Conservation (phyloP, 2,329 filamentous ascomycete genomes). For the Setomelanomma holmii region DNA sequence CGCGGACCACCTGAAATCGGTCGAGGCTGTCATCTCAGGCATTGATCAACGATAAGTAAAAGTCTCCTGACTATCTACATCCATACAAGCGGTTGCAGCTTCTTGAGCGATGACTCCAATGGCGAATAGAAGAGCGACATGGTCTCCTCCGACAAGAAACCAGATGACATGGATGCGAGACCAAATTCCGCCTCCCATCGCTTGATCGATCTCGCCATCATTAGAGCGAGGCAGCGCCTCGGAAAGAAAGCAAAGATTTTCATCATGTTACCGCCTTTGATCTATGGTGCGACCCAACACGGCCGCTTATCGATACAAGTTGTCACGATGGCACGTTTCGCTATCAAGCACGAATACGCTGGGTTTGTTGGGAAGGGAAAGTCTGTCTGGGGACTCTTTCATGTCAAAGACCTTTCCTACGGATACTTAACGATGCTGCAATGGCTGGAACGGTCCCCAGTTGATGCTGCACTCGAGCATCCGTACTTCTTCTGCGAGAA, state of each 20-base stretch:
- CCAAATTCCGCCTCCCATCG: slow-evolving; percentile 54
- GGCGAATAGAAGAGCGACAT: slow-evolving; percentile 38
- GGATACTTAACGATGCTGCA: slow-evolving; percentile 56
- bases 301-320: slow-evolving; percentile 56
- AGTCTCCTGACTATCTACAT: no score
- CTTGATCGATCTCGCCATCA: slow-evolving; percentile 54
- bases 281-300: slow-evolving; percentile 54
- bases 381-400: slow-evolving; percentile 52
- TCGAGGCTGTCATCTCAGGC: no score
- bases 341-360: slow-evolving; percentile 56
- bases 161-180: slow-evolving; percentile 51
- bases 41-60: no score
- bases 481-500: slow-evolving; percentile 60
- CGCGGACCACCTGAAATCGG: no score
- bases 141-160: slow-evolving; percentile 53
- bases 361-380: slow-evolving; percentile 54
- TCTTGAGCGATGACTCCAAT: no score
- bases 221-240: slow-evolving; percentile 45
- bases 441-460: slow-evolving; percentile 46
- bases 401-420: slow-evolving; percentile 57
- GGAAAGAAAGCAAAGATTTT: slow-evolving; percentile 53
- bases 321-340: slow-evolving; percentile 55
- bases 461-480: slow-evolving; percentile 46
- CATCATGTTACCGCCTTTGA: slow-evolving; percentile 56
- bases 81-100: no score